Conservation (phyloP, 768 basidiomycete genomes). For the Cyclocybe aegerita region DNA sequence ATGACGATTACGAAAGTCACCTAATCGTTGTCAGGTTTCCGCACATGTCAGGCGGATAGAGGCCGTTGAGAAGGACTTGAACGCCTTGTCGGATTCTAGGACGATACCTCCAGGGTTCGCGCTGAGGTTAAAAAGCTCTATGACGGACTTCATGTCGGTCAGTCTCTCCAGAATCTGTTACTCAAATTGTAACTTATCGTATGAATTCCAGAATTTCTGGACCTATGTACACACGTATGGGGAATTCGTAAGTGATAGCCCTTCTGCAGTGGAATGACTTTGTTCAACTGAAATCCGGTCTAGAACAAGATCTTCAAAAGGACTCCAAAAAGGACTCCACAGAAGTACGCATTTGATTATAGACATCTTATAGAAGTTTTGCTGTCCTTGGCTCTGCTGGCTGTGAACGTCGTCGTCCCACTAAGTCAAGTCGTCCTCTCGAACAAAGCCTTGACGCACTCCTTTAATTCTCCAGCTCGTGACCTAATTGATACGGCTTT, state of each 20-base stretch:
- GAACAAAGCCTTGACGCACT: no score
- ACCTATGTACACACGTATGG: slow-evolving; percentile 81
- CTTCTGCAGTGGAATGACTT: not conserved
- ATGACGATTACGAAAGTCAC: not conserved
- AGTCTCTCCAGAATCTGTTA: slow-evolving; percentile 18
- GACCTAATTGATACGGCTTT: no score
- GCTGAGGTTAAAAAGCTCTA: slow-evolving; percentile 87
- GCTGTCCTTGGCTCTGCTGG: not conserved
- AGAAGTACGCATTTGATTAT: slow-evolving; percentile 51
- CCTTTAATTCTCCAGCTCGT: no score
- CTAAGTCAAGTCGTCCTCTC: no score
- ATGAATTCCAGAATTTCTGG: slow-evolving; percentile 64
- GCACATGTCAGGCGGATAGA: slow-evolving; percentile 83
- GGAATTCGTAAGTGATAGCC: slow-evolving; percentile 69
- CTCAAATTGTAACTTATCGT: not conserved
- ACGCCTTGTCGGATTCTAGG: slow-evolving; percentile 68
- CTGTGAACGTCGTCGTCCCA: not conserved
- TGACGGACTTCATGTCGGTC: slow-evolving; percentile 79
- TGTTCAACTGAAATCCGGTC: not conserved
- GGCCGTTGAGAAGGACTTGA: slow-evolving; percentile 87
- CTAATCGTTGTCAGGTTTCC: slow-evolving; percentile 79
- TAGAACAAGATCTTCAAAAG: slow-evolving; percentile 82
- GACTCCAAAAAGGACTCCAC: slow-evolving; percentile 67
- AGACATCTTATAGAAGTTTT: not conserved
- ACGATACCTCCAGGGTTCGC: slow-evolving; percentile 74